Evolutionary conservation across 1,139 yeast species (phyloP).

Genomic region (Meyerozyma carpophila): DNA sequence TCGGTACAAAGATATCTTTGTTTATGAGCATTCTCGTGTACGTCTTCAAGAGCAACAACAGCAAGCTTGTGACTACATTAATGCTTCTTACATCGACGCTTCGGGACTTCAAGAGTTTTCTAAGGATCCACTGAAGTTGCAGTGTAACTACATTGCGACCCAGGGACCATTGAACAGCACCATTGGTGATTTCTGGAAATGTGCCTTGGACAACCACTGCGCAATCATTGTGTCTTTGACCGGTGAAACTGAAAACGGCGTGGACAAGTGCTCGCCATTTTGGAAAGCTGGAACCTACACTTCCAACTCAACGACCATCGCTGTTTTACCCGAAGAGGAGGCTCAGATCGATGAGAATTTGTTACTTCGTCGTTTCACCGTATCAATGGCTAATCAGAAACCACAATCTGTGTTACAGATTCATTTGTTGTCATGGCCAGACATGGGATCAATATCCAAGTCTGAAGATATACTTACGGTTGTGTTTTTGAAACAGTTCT

Average conservation of each 20-base stretch:
- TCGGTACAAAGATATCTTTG: conserved; percentile 73
- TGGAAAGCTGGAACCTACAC: conserved; percentile 45
- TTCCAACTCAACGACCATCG: conserved; percentile 29
- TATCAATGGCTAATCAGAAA: conserved; percentile 18
- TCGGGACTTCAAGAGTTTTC: conserved; percentile 1
- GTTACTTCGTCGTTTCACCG: conserved; percentile 31
- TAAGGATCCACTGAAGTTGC: not conserved
- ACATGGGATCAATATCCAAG: conserved; percentile 38
- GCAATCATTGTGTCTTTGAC: conserved; percentile 45
- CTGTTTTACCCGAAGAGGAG: conserved; percentile 21
- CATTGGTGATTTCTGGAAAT: conserved; percentile 77
- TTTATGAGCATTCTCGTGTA: conserved; percentile 81
- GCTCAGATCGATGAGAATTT: conserved; percentile 12
- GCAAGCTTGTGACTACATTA: conserved; percentile 38
- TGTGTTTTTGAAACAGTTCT: conserved; percentile 27
- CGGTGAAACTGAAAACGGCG: conserved; percentile 48
- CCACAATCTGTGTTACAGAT: conserved; percentile 36
- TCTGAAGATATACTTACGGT: conserved; percentile 39
- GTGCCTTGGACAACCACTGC: conserved; percentile 42
- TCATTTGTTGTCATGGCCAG: conserved; percentile 51
- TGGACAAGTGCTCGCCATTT: conserved; percentile 50
- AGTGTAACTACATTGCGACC: conserved; percentile 62
- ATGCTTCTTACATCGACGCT: conserved; percentile 32
- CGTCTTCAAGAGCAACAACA: conserved; percentile 23
- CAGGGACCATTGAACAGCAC: conserved; percentile 83